phyloP scores from a whole-genome alignment of 192 early-diverging fungal genomes.

The Backusella luteola region DNA sequence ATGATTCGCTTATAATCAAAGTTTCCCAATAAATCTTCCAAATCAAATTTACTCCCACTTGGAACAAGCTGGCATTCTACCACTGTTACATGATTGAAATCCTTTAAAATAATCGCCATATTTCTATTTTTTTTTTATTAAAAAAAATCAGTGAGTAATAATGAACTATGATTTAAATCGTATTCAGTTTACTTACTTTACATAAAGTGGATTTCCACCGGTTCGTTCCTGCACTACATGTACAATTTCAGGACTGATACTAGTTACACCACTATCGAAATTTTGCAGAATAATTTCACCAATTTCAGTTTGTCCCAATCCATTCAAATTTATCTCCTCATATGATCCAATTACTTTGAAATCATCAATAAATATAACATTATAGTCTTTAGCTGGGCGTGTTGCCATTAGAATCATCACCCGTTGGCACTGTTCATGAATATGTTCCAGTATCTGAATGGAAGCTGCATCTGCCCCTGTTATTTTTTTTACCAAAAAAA shows the following conservation, averaged over 20 bases:
- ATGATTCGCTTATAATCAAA: constrained; percentile 49
- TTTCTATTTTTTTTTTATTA: constrained; percentile 18
- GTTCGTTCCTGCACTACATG: constrained; percentile 45
- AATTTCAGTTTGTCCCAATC: constrained; percentile 41
- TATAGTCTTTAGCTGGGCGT: constrained; percentile 41
- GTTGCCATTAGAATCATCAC: constrained; percentile 43
- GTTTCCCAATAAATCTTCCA: constrained; percentile 46
- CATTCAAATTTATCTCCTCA: constrained; percentile 39
- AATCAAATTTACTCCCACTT: constrained; percentile 31
- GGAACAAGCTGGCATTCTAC: constrained; percentile 43
- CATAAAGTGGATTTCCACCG: constrained; percentile 50
- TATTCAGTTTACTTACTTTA: constrained; percentile 35
- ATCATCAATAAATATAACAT: constrained; percentile 20
- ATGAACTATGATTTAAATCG: not conserved
- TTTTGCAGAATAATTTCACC: constrained; percentile 41
- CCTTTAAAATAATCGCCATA: constrained; percentile 46
- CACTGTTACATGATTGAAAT: constrained; percentile 49
- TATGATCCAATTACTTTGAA: constrained; percentile 20
- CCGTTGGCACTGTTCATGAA: constrained; percentile 44
- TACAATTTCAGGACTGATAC: constrained; percentile 40
- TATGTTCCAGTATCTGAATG: constrained; percentile 31
- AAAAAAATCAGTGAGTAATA: not conserved
- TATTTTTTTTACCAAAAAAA: not conserved
- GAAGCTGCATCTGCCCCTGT: constrained; percentile 50
- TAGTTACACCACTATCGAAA: constrained; percentile 38